Percentiles rank a stretch among this genome's conserved stretches.
phyloP scores from a whole-genome alignment of 2,329 filamentous ascomycete genomes.

The Fusarium humuli region DNA sequence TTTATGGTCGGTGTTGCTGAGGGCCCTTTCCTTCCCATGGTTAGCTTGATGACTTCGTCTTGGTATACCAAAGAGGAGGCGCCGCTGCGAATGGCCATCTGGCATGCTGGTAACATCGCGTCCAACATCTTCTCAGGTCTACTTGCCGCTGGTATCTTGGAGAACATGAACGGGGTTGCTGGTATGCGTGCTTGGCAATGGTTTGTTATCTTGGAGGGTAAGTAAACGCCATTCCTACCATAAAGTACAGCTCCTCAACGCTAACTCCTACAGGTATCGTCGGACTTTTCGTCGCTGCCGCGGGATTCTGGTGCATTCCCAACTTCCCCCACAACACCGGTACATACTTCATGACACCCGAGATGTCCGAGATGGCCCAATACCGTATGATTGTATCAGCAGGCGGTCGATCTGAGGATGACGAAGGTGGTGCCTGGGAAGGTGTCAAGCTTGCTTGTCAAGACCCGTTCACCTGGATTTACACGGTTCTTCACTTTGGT shows the following conservation, averaged over 20 bases:
- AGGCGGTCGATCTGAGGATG: neutral
- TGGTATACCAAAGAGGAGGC: conserved; percentile 3
- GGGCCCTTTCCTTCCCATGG: neutral
- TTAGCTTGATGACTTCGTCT: neutral
- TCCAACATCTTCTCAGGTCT: neutral
- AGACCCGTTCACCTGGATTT: neutral
- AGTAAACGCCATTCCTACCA: too few species aligned
- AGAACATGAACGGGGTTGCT: neutral
- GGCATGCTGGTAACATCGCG: neutral
- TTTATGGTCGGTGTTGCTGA: conserved; percentile 1
- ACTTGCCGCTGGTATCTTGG: neutral
- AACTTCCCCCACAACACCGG: conserved; percentile 1
- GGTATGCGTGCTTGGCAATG: conserved; percentile 1
- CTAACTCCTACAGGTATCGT: conserved; percentile 1
- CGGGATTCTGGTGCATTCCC: neutral
- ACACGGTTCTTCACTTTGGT: conserved; percentile 1
- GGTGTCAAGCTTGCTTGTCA: conserved; percentile 4
- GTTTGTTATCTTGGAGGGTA: neutral
- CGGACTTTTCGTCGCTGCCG: neutral
- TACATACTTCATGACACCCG: neutral
- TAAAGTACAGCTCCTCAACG: too few species aligned
- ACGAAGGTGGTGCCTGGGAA: conserved; percentile 3
- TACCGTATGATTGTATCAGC: neutral
- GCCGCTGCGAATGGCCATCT: neutral
- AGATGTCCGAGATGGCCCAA: conserved; percentile 1